Conservation (phyloP, 176 grass and related monocot genomes). For the Triticum turgidum region DNA sequence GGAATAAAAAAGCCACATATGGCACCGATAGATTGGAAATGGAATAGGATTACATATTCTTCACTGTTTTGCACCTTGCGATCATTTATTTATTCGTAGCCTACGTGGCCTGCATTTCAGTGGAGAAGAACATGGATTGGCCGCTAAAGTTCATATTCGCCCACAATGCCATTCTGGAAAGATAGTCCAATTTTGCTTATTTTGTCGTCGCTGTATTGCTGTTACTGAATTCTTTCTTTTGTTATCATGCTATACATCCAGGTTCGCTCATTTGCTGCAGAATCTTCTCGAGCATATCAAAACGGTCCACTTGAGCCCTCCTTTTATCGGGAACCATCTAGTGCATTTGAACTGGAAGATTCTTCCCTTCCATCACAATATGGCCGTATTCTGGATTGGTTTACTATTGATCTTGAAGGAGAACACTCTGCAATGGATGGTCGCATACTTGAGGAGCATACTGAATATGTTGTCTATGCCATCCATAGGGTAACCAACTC, state of each 20-base stretch:
- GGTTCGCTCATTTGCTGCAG: constrained; percentile 90
- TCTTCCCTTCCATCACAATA: constrained; percentile 64
- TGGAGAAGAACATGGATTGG: neutral
- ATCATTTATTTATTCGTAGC: neutral
- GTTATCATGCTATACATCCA: constrained; percentile 37
- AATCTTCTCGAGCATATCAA: constrained; percentile 88
- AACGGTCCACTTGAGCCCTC: constrained; percentile 76
- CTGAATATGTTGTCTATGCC: constrained; percentile 90
- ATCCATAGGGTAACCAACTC: constrained; percentile 76
- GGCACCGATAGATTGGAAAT: neutral
- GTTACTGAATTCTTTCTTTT: constrained; percentile 19
- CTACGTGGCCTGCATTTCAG: neutral
- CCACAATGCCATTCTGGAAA: constrained; percentile 7
- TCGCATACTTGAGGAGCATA: constrained; percentile 90
- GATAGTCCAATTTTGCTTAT: constrained; percentile 11
- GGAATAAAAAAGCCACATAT: neutral
- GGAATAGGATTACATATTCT: neutral
- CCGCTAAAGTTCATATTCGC: neutral
- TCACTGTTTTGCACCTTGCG: neutral
- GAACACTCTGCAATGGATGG: constrained; percentile 99
- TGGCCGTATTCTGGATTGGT: constrained; percentile 75
- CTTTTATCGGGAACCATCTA: constrained; percentile 82
- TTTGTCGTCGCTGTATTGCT: constrained; percentile 3
- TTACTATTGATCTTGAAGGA: constrained; percentile 94
- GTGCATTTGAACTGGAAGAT: constrained; percentile 39